Percentiles rank a stretch among this genome's conserved stretches.
phyloP scores from a whole-genome alignment of 2,329 filamentous ascomycete species.

The Botrytis hyacinthi region DNA sequence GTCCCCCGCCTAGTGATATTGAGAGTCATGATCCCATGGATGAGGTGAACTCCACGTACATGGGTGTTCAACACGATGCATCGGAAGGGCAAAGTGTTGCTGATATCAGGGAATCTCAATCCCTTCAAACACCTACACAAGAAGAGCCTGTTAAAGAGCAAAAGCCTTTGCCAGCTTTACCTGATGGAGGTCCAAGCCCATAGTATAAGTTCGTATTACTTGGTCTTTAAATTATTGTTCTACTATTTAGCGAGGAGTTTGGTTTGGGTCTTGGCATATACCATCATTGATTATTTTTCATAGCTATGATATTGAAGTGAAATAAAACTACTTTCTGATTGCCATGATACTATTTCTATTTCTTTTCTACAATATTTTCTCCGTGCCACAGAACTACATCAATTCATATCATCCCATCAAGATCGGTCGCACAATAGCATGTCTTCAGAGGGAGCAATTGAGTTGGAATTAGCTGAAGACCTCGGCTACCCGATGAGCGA shows the following conservation, averaged over 20 bases:
- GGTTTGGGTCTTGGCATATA: constrained; percentile 9
- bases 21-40: constrained; percentile 8
- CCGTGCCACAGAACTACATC: background rate
- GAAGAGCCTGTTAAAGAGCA: background rate
- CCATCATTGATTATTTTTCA: background rate
- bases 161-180: constrained; percentile 11
- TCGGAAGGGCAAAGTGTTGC: background rate
- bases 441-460: background rate
- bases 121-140: background rate
- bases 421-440: background rate
- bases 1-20: constrained; percentile 8
- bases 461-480: background rate
- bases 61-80: background rate
- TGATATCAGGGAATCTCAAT: background rate
- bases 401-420: background rate
- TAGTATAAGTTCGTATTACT: background rate
- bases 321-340: background rate
- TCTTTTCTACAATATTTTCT: background rate
- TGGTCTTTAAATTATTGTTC: background rate
- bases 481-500: background rate
- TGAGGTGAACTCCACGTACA: constrained; percentile 4
- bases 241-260: constrained; percentile 16
- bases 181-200: background rate
- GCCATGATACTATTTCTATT: background rate
- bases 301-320: background rate